Evolutionary conservation across 2,329 filamentous ascomycete species (phyloP), one percentile per base, ranked within the genome.

Genomic region (Colletotrichum ledebouriae): DNA sequence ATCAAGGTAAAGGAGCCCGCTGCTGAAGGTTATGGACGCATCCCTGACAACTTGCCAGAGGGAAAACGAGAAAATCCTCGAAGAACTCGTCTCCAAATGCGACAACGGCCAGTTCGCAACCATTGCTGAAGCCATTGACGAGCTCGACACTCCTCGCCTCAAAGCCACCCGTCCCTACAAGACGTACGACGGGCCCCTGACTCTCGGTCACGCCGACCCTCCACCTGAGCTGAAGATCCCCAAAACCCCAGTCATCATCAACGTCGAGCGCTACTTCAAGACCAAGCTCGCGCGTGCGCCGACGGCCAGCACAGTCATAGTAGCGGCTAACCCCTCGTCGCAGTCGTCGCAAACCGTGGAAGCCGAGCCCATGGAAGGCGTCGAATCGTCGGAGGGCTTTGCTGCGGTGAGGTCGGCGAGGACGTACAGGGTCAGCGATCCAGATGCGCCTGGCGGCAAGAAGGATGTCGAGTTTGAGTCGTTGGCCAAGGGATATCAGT

Each of bases 401-500:
- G 86, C 90, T 0, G 85, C 87, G 1, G 92, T 98, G n/a, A 91
- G 90, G 73, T 91, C 88, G 67, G 85, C 90, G n/a, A 89, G 93
- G 47, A 89, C 89, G 1, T 99, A 98, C 79, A 91, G 91, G 74
- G 87, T 98, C 67, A 87, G 90, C 42, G 93, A 98, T 70, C 86
- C 91, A 5, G 83, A 87, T 44, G 90, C 89, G 0, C 89, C 91
- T 0, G 94, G 93, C 15, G 92, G 92, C 12, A 97, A 95, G 80
- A 86, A 86, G 61, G 93, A 97, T 60, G 90, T 99, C 29, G 89
- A 92, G 33, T 89, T 89, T 66, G 94, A 97, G 13, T 88, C 93
- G 15, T 85, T 99, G 42, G 93, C 93, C n/a, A 97, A 94, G 77
- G 96, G 96, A 0, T 99, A 95, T 75, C 90, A 94, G 75, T 99